These are phyloP conservation scores for Leptographium procerum DNA, from an alignment of 2,329 filamentous ascomycete genomes.

Conservation along the genomic window DNA sequence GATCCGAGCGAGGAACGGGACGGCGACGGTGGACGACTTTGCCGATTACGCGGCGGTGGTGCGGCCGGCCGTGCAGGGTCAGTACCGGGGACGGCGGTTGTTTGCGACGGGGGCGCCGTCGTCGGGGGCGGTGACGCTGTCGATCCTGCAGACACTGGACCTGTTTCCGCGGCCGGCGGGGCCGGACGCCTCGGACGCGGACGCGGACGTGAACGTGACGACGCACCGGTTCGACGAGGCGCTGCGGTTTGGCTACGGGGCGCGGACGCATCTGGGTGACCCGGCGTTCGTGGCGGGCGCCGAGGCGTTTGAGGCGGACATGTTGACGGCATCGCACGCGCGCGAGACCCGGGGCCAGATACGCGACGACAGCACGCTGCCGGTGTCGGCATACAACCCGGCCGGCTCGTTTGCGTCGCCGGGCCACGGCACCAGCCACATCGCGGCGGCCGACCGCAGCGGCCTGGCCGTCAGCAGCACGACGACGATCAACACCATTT, in stretches of 20 bases:
- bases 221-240: constrained; percentile 80
- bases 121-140: constrained; percentile 64
- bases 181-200: neutral
- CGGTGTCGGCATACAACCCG: constrained; percentile 65
- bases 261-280: constrained; percentile 71
- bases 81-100: constrained; percentile 61
- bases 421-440: constrained; percentile 58
- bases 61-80: constrained; percentile 46
- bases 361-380: constrained; percentile 57
- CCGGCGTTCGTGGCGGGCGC: constrained; percentile 60
- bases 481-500: constrained; percentile 79
- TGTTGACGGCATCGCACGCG: constrained; percentile 53
- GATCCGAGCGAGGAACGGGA: constrained; percentile 62
- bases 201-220: constrained; percentile 46
- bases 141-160: constrained; percentile 72
- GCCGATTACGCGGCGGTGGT: constrained; percentile 57
- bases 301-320: constrained; percentile 49
- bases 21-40: constrained; percentile 72
- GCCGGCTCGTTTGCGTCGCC: constrained; percentile 9
- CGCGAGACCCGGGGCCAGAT: constrained; percentile 54
- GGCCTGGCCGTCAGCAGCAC: constrained; percentile 74
- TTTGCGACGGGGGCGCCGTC: constrained; percentile 62
- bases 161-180: constrained; percentile 54
- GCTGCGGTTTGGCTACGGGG: constrained; percentile 78
- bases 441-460: constrained; percentile 57